Evolutionary conservation across 208 protist genomes (phyloP).

Genomic region (Trypanosomatidae sp.): DNA sequence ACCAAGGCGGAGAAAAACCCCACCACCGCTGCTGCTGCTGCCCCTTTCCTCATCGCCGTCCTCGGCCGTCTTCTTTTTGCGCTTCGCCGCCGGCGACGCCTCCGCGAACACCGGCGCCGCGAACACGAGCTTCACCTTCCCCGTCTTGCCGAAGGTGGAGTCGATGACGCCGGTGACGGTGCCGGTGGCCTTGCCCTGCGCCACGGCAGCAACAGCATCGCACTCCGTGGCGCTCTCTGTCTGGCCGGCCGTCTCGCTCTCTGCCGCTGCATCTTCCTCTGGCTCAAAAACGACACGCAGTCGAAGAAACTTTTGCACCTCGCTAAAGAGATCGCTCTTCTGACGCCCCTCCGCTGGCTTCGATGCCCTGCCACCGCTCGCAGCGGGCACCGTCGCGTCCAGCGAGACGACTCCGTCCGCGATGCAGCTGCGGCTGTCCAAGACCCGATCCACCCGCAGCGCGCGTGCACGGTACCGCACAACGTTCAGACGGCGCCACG

Average conservation of each 20-base stretch:
- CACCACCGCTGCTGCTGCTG: background rate
- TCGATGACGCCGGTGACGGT: conserved; percentile 53
- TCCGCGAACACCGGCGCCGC: conserved; percentile 44
- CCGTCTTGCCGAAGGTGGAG: conserved; percentile 80
- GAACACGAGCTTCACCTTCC: conserved; percentile 78
- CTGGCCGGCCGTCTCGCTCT: no score
- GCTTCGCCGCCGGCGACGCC: background rate
- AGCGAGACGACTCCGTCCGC: conserved; percentile 57
- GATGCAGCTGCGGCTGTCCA: conserved; percentile 71
- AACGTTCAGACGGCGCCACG: conserved; percentile 58
- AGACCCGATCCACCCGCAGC: conserved; percentile 62
- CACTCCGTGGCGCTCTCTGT: no score
- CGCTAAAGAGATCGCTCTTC: conserved; percentile 51
- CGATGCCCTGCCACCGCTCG: background rate
- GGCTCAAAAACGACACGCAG: conserved; percentile 48
- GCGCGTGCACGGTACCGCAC: conserved; percentile 47
- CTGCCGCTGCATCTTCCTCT: no score
- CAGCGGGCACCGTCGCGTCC: background rate
- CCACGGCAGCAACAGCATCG: conserved; percentile 4
- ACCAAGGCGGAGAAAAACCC: conserved; percentile 20
- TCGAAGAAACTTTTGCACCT: conserved; percentile 77
- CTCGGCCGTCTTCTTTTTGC: conserved; percentile 23
- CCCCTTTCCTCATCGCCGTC: background rate
- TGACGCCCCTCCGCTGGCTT: conserved; percentile 1
- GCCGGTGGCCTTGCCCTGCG: background rate